Evolutionary conservation across 805 yeast species (phyloP), one percentile per base, ranked within the genome.

Genomic region (Metschnikowia colocasiae): DNA sequence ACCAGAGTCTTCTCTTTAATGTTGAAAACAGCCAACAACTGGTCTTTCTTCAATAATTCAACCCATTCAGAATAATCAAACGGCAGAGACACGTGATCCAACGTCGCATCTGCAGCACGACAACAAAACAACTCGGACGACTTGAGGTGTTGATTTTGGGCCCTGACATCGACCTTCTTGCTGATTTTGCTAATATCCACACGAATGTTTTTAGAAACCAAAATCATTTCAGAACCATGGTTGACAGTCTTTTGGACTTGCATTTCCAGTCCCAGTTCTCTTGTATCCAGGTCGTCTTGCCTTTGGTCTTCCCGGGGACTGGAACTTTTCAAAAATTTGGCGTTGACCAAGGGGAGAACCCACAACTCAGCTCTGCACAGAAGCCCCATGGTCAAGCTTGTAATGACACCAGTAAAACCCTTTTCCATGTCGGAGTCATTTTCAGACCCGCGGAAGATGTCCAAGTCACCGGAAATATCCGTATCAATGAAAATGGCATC

Each of bases 121-220:
- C 72, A 57, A 51, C 80, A 76, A 22, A 74, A 57, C 3, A 71
- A 65, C n/a, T 66, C 73, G 40, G 73, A 57, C 1, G 57, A 55
- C n/a, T 60, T 61, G 6, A 54, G 45, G 53, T 69, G 73, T 16
- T 73, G 71, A 1, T 58, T 43, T 10, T 57, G 47, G 1, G 77
- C 69, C 12, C 78, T 49, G 1, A 83, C 76, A 6, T 59, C 67
- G 6, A 79, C 82, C 33, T 68, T 64, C 5, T 61, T 70, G 1
- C 76, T 51, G 22, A 83, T 68, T 39, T 79, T 71, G 1, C 50
- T 52, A 2, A 81, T 61, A 40, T 62, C 56, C 13, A 83, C 60
- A 31, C 73, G 73, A 3, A 72, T 75, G 16, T 69, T 45, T 29
- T 75, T 74, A 2, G 85, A 73, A 0, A 87, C 78, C 22, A 84